Percentiles rank a stretch among this genome's conserved stretches.
Conservation (phyloP, 2,329 filamentous ascomycete genomes). For the Grosmannia huntii region DNA sequence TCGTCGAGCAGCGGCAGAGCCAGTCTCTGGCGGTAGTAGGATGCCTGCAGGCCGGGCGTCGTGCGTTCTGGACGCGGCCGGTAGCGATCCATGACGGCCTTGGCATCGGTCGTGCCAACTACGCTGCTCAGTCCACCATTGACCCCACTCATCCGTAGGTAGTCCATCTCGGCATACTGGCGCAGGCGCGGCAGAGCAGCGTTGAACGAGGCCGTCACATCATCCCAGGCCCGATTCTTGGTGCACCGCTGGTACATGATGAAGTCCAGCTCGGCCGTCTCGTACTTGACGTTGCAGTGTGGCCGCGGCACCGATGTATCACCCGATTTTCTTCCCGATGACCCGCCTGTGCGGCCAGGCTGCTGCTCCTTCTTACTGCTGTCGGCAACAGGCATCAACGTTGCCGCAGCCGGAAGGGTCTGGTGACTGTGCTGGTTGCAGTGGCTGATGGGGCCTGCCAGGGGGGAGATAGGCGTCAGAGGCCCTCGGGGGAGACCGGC, state of each 20-base stretch:
- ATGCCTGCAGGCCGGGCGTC: slow-evolving; percentile 13
- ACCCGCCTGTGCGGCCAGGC: neutral
- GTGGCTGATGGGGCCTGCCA: neutral
- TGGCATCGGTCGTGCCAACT: neutral
- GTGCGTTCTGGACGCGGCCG: slow-evolving; percentile 13
- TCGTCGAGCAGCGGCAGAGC: slow-evolving; percentile 13
- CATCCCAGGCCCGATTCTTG: slow-evolving; percentile 13
- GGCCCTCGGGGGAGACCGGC: neutral
- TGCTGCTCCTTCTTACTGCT: neutral
- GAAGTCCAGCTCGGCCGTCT: slow-evolving; percentile 14
- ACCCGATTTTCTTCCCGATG: neutral
- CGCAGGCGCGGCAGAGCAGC: slow-evolving; percentile 12
- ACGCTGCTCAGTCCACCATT: neutral
- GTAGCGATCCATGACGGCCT: slow-evolving; percentile 7
- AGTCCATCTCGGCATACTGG: slow-evolving; percentile 12
- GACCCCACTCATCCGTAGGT: neutral
- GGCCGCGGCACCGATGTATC: slow-evolving; percentile 6
- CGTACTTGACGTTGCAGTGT: slow-evolving; percentile 15
- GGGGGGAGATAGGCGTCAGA: slow-evolving; percentile 5
- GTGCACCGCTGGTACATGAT: slow-evolving; percentile 15
- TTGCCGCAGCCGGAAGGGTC: neutral
- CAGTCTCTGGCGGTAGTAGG: slow-evolving; percentile 14
- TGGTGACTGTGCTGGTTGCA: neutral
- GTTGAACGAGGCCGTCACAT: slow-evolving; percentile 13
- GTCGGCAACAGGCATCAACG: neutral